Percentiles rank a stretch among this genome's conserved stretches.
phyloP scores from a whole-genome alignment of 2,329 filamentous ascomycete species.

The Ambrosiella xylebori region DNA sequence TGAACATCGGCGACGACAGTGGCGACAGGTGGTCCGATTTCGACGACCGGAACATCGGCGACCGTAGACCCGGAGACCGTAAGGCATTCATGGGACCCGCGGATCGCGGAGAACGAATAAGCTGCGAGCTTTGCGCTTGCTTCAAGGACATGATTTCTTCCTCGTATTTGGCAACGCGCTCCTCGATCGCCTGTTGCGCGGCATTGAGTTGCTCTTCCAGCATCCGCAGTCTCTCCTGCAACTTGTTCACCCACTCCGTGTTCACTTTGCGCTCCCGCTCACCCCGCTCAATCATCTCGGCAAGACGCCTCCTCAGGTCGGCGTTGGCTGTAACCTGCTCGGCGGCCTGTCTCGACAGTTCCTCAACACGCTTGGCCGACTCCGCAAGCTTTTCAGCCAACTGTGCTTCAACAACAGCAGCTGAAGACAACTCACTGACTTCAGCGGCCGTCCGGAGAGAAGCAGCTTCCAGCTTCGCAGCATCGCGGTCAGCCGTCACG shows the following conservation, averaged over 20 bases:
- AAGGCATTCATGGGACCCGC: conserved; percentile 16
- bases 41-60: conserved; percentile 11
- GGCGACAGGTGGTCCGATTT: conserved; percentile 19
- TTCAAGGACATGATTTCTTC: conserved; percentile 62
- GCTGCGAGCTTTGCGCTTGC: conserved; percentile 64
- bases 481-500: conserved; percentile 54
- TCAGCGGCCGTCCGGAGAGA: conserved; percentile 42
- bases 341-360: conserved; percentile 61
- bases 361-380: conserved; percentile 62
- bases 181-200: conserved; percentile 76
- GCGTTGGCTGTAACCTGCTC: conserved; percentile 66
- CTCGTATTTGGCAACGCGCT: conserved; percentile 66
- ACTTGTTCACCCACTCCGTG: conserved; percentile 61
- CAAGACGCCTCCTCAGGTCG: conserved; percentile 56
- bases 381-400: conserved; percentile 53
- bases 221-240: conserved; percentile 62
- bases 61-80: conserved; percentile 14
- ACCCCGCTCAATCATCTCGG: conserved; percentile 64
- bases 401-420: conserved; percentile 41
- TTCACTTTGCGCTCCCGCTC: conserved; percentile 70
- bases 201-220: conserved; percentile 72
- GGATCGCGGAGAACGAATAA: conserved; percentile 21
- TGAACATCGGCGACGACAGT: conserved; percentile 20
- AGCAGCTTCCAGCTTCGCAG: conserved; percentile 48
- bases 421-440: conserved; percentile 33